Evolutionary conservation across 1,284 basidiomycete species (phyloP).

Genomic region (Salmacisia buchloeana): DNA sequence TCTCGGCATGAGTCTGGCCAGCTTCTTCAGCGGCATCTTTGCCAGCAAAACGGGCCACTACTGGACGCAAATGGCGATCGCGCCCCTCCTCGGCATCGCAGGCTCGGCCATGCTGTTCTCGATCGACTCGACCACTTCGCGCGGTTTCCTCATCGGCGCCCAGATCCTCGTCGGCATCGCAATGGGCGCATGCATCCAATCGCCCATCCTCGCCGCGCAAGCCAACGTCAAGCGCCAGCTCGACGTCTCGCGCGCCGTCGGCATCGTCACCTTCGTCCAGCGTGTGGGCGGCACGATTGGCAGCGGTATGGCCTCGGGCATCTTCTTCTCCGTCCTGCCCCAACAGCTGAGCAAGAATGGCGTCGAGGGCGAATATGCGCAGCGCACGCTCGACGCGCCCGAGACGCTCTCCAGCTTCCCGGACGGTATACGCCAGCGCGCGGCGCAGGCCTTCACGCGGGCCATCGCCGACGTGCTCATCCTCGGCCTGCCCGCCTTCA

Average conservation of each 20-base stretch:
- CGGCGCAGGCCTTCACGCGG: background rate
- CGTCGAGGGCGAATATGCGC: background rate
- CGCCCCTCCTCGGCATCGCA: background rate
- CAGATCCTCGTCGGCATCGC: background rate
- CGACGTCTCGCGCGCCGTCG: constrained; percentile 1
- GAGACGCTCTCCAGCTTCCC: background rate
- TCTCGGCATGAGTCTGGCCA: background rate
- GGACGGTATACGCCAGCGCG: background rate
- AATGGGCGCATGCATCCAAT: background rate
- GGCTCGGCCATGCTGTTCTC: background rate
- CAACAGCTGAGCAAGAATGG: background rate
- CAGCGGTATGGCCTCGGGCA: background rate
- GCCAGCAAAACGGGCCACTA: background rate
- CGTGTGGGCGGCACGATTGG: background rate
- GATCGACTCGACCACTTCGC: background rate
- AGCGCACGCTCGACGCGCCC: background rate
- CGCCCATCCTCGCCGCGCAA: background rate
- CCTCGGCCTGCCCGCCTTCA: background rate
- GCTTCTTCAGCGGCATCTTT: constrained; percentile 4
- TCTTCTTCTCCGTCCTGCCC: constrained; percentile 4
- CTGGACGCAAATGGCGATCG: background rate
- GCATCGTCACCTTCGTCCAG: background rate
- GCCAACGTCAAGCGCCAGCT: background rate
- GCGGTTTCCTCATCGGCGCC: background rate
- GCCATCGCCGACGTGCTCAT: background rate